Evolutionary conservation across 352 stramenopile genomes (phyloP), one percentile per base, ranked within the genome.

Genomic region (Pythium apleroticum): DNA sequence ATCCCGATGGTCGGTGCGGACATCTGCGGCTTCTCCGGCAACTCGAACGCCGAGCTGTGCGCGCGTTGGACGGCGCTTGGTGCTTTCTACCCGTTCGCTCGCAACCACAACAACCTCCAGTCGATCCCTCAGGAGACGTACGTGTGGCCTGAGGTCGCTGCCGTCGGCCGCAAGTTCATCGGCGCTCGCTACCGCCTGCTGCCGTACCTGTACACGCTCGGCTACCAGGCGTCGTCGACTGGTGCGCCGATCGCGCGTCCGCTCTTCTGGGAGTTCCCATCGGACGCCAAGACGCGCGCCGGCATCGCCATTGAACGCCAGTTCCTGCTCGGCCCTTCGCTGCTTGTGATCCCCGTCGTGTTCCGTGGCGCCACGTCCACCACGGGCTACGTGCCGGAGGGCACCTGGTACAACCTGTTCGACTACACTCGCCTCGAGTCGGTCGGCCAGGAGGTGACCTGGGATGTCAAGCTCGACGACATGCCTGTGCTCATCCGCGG

Each of bases 1-100:
- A 86, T 96, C 57, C 83, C 85, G 9, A 93, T 96, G 84, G 76
- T 93, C 3, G 87, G 87, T 12, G 76, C 87, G 3, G 87, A 96
- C 33, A 91, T 91, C 25, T 93, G 83, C 24, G 84, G 84, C 10
- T 93, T 95, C 60, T 70, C 52, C 0, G 71, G 73, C 20, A 54
- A 74, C n/a, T 84, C 87, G 4, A 84, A 68, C 24, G 76, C 76
- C 41, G 85, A 95, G 60, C 66, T 95, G 7, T 95, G 83, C 52
- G 81, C 83, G 15, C 80, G 85, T n/a, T 94, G 88, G 85, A 90
- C 81, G 10, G 78, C 78, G 20, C 62, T 92, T 5, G 83, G 81
- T 41, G 71, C 83, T n/a, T 88, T 93, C 71, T 89, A 91, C 65
- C 84, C 82, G 28, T 94, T 94, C 63, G 68, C 81, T 25, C 78